A percentile compares a stretch with the other conserved stretches of the same genome.
Evolutionary conservation across 345 rosid genomes (phyloP).

Genomic region (Anacardium occidentale): DNA sequence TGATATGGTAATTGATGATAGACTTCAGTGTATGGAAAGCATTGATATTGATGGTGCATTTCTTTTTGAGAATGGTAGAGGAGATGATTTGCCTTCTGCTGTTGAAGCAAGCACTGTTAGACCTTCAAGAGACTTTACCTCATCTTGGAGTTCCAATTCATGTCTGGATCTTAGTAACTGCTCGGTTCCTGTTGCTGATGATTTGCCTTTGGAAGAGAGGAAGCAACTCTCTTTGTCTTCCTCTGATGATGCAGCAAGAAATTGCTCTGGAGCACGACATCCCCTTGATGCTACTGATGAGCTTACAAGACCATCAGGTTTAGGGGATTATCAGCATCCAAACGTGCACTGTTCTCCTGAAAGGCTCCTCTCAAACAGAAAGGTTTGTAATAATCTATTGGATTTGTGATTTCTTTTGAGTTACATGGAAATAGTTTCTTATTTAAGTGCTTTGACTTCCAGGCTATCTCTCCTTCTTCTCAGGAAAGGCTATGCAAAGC

Average conservation of each 20-base stretch:
- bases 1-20: conserved; percentile 13
- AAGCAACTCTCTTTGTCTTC: conserved; percentile 26
- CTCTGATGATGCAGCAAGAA: conserved; percentile 25
- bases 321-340: conserved; percentile 20
- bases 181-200: conserved; percentile 24
- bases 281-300: conserved; percentile 22
- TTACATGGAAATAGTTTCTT: conserved; percentile 18
- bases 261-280: conserved; percentile 20
- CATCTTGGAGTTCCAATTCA: conserved; percentile 24
- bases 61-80: conserved; percentile 28
- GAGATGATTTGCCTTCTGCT: conserved; percentile 29
- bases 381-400: conserved; percentile 40
- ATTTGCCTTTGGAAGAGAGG: conserved; percentile 23
- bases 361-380: conserved; percentile 62
- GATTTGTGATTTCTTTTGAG: background rate
- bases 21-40: conserved; percentile 18
- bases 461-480: conserved; percentile 79
- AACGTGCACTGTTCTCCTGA: conserved; percentile 42
- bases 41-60: conserved; percentile 18
- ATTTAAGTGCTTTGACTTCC: conserved; percentile 30
- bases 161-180: conserved; percentile 18
- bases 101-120: conserved; percentile 27
- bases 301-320: conserved; percentile 19
- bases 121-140: conserved; percentile 24
- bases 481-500: conserved; percentile 68